phyloP scores from a whole-genome alignment of 768 basidiomycete genomes.

The Kwoniella heveanensis region DNA sequence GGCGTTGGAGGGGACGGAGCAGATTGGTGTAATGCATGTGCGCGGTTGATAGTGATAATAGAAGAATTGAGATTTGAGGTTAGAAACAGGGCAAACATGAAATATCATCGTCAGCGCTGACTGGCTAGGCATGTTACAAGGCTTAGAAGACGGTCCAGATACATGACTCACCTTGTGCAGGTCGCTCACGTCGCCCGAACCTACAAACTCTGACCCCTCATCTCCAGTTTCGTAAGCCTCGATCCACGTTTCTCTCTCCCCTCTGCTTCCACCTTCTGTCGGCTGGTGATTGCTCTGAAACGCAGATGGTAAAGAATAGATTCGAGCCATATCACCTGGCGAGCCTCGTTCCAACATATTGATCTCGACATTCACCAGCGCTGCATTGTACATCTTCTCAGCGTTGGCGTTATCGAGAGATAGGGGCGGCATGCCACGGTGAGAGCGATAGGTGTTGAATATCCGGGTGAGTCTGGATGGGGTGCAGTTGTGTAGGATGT shows the following conservation, averaged over 20 bases:
- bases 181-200: slow-evolving; percentile 10
- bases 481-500: background rate
- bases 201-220: slow-evolving; percentile 1
- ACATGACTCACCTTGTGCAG: slow-evolving; percentile 31
- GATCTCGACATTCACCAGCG: slow-evolving; percentile 70
- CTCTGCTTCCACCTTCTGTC: no score
- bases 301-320: slow-evolving; percentile 67
- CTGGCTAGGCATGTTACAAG: background rate
- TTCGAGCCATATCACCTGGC: slow-evolving; percentile 72
- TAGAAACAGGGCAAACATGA: background rate
- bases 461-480: slow-evolving; percentile 59
- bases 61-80: no score
- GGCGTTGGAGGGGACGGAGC: no score
- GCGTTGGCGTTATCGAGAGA: slow-evolving; percentile 52
- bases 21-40: no score
- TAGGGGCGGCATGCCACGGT: slow-evolving; percentile 61
- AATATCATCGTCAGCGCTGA: no score
- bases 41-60: no score
- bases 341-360: slow-evolving; percentile 68
- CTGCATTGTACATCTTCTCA: slow-evolving; percentile 63
- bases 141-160: background rate
- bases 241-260: slow-evolving; percentile 60
- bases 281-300: no score
- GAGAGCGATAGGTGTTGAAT: slow-evolving; percentile 66
- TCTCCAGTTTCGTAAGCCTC: slow-evolving; percentile 33